Conservation (phyloP, 2,329 filamentous ascomycete species). For the Aspergillus sclerotialis region DNA sequence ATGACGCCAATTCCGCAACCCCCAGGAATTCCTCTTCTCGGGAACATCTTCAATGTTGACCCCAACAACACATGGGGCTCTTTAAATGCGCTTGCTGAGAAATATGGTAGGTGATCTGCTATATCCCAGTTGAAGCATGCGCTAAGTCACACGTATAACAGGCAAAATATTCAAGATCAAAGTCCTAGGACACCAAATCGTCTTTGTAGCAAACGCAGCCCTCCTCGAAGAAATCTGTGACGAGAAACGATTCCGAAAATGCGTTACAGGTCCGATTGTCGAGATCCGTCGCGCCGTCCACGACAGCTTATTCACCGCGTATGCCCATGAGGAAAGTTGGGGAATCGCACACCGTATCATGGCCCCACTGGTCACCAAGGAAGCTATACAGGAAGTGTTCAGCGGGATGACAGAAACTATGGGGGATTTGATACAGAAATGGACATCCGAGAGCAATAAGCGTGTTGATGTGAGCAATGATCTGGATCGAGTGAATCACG, state of each 20-base stretch:
- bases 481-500: slow-evolving; percentile 49
- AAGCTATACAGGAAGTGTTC: slow-evolving; percentile 36
- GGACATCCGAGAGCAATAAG: slow-evolving; percentile 37
- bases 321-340: slow-evolving; percentile 49
- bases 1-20: slow-evolving; percentile 48
- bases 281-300: slow-evolving; percentile 55
- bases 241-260: slow-evolving; percentile 53
- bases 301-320: slow-evolving; percentile 62
- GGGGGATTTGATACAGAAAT: slow-evolving; percentile 45
- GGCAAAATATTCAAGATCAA: slow-evolving; percentile 56
- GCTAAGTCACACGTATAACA: slow-evolving; percentile 15
- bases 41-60: slow-evolving; percentile 47
- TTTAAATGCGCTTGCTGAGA: slow-evolving; percentile 42
- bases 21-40: slow-evolving; percentile 44
- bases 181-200: slow-evolving; percentile 38
- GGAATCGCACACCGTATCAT: slow-evolving; percentile 53
- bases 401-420: slow-evolving; percentile 45
- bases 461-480: slow-evolving; percentile 43
- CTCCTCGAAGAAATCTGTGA: slow-evolving; percentile 61
- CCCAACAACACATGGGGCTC: slow-evolving; percentile 46
- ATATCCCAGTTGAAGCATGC: neutral
- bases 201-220: slow-evolving; percentile 48
- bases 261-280: slow-evolving; percentile 46
- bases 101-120: slow-evolving; percentile 38
- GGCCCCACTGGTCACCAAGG: slow-evolving; percentile 38